Evolutionary conservation across 129 eudicot genomes (phyloP).

Genomic region (Centrapalus pauciflorus): DNA sequence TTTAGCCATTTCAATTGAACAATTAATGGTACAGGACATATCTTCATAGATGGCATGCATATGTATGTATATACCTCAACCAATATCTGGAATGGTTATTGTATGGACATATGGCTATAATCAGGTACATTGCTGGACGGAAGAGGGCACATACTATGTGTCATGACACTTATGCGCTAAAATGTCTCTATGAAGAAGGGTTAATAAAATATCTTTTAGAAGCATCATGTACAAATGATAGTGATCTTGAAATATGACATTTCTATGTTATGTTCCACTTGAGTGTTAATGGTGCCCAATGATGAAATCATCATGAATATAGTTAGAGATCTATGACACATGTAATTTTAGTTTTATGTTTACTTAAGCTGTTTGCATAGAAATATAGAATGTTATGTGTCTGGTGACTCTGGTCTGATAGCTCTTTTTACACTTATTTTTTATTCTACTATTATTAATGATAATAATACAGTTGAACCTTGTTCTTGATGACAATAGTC

Average conservation of each 20-base stretch:
- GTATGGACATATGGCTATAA: not conserved
- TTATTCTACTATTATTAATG: too few relatives aligned
- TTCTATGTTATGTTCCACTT: not conserved
- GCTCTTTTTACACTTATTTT: too few relatives aligned
- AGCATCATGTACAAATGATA: not conserved
- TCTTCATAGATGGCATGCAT: slow-evolving; percentile 8
- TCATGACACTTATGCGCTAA: not conserved
- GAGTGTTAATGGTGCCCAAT: not conserved
- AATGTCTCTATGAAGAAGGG: too few relatives aligned
- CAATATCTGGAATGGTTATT: not conserved
- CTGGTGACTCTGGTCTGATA: too few relatives aligned
- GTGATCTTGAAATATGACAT: not conserved
- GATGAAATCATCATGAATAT: not conserved
- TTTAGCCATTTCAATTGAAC: not conserved
- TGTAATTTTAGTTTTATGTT: not conserved
- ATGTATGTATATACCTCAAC: not conserved
- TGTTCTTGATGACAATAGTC: not conserved
- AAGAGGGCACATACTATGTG: not conserved
- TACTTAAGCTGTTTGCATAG: not conserved
- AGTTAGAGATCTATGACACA: not conserved
- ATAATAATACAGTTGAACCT: not conserved
- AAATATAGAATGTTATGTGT: too few relatives aligned
- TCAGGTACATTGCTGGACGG: not conserved
- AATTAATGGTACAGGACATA: not conserved
- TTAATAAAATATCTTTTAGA: too few relatives aligned